phyloP scores from a whole-genome alignment of 1,139 yeast genomes.

The Diutina neorugosa region DNA sequence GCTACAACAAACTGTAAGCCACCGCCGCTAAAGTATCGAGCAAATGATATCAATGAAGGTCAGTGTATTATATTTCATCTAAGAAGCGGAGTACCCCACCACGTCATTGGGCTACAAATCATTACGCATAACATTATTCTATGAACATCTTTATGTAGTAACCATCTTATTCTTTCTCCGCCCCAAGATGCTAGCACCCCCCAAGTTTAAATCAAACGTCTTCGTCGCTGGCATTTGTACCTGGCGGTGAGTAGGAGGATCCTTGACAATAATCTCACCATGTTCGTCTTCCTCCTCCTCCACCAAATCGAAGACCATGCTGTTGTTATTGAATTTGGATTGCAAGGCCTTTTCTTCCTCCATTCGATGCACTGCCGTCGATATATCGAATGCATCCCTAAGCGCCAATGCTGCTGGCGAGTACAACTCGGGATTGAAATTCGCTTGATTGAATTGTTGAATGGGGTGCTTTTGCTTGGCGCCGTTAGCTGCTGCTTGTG shows the following conservation, averaged over 20 bases:
- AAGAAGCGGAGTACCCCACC: too few relatives aligned
- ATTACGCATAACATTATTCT: background rate
- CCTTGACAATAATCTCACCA: background rate
- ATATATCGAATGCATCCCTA: constrained; percentile 90
- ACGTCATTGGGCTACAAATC: background rate
- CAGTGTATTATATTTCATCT: too few relatives aligned
- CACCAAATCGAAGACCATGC: constrained; percentile 6
- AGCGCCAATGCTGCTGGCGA: constrained; percentile 89
- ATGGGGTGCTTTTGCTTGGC: background rate
- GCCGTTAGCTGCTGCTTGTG: background rate
- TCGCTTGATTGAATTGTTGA: constrained; percentile 5
- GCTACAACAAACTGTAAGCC: too few relatives aligned
- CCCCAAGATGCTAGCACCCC: constrained; percentile 72
- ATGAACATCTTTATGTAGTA: constrained; percentile 5
- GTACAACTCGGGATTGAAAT: constrained; percentile 20
- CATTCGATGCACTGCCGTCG: constrained; percentile 87
- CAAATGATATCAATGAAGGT: too few relatives aligned
- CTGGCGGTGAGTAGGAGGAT: background rate
- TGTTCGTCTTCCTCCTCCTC: constrained; percentile 3
- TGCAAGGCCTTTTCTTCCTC: constrained; percentile 37
- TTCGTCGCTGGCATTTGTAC: constrained; percentile 4
- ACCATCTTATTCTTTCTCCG: constrained; percentile 43
- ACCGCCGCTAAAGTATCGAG: too few relatives aligned
- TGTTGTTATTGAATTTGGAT: constrained; percentile 10
- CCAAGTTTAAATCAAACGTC: constrained; percentile 58